Base-by-base conservation (phyloP, 805 yeast species). In the Zygotorulaspora sp. region DNA sequence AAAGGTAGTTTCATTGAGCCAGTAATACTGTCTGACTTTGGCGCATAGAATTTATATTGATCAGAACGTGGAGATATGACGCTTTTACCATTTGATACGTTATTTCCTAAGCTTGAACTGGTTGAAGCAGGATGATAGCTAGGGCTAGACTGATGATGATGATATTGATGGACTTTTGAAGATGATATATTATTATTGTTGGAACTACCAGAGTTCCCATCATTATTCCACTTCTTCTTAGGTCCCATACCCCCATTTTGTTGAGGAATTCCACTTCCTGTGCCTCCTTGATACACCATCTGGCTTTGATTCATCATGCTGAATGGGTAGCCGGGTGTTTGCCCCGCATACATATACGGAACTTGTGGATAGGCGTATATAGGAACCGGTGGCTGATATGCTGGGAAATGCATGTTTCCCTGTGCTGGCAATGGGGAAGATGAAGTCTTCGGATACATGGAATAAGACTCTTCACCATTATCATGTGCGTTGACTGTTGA, bases 391-490 rank as follows among this genome's bases (percentile, higher is more conserved):
- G 52, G 48, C 26, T 52, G 61, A 27, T 56, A 55, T 15, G 52
- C 39, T 14, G 56, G 57, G 25, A 52, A 52, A 29, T 54, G 60
- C 53, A 55, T 54, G 24, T 48, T 56, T n/a, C 52, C 53, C 26
- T 55, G 59, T 4, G 53, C 35, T 11, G 57, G 58, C 21, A 50
- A 49, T 5, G 61, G 58, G 11, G 63, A 55, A 11, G 63, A 55
- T 11, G 59, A 47, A 2, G 61, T 56, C 23, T 52, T 53, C 16
- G 63, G 62, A 40, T 58, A 58, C 63, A 58, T 58, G 1, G 62
- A 57, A 40, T 57, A 57, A 15, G 63, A 58, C 33, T 58, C 63
- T 31, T 58, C 62, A 30, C 37, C 41, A 35, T 40, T 29, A 28
- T 43, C 47, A 32, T 35, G 47, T 14, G 44, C 33, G 35, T 43